Evolutionary conservation across 2,329 filamentous ascomycete genomes (phyloP).

Genomic region (Berkeleyomyces rouxiae): DNA sequence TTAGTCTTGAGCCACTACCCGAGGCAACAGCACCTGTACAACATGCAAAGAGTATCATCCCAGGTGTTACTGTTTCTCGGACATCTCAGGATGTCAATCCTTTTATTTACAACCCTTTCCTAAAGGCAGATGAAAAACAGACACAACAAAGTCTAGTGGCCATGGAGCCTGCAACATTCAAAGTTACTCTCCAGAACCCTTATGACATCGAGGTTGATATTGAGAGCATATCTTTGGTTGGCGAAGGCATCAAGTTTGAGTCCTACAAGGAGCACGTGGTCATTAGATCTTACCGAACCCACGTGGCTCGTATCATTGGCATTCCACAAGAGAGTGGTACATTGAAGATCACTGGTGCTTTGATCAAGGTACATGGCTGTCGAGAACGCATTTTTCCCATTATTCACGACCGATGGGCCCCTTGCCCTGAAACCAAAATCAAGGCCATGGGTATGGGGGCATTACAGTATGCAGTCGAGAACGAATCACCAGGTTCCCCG

Average conservation of each 20-base stretch:
- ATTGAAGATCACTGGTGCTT: constrained; percentile 60
- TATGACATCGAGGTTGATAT: constrained; percentile 88
- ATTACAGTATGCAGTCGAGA: constrained; percentile 30
- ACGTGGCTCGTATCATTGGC: constrained; percentile 57
- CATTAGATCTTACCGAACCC: constrained; percentile 68
- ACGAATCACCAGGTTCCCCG: constrained; percentile 24
- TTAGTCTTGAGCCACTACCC: constrained; percentile 51
- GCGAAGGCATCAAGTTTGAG: constrained; percentile 56
- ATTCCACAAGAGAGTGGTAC: constrained; percentile 49
- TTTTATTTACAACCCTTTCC: constrained; percentile 89
- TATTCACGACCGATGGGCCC: constrained; percentile 60
- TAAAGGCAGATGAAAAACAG: constrained; percentile 41
- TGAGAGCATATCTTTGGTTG: constrained; percentile 60
- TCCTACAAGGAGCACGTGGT: constrained; percentile 46
- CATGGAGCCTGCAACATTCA: constrained; percentile 60
- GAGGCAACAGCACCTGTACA: constrained; percentile 46
- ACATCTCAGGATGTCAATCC: constrained; percentile 54
- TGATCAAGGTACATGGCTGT: constrained; percentile 67
- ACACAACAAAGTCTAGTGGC: constrained; percentile 58
- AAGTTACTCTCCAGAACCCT: constrained; percentile 77
- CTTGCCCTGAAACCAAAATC: constrained; percentile 51
- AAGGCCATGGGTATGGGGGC: constrained; percentile 56
- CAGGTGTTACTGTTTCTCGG: constrained; percentile 31
- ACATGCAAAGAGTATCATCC: constrained; percentile 40
- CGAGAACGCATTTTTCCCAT: constrained; percentile 71